Evolutionary conservation across 2,329 filamentous ascomycete genomes (phyloP), one percentile per base, ranked within the genome.

Genomic region (Cyphellophora europaea): DNA sequence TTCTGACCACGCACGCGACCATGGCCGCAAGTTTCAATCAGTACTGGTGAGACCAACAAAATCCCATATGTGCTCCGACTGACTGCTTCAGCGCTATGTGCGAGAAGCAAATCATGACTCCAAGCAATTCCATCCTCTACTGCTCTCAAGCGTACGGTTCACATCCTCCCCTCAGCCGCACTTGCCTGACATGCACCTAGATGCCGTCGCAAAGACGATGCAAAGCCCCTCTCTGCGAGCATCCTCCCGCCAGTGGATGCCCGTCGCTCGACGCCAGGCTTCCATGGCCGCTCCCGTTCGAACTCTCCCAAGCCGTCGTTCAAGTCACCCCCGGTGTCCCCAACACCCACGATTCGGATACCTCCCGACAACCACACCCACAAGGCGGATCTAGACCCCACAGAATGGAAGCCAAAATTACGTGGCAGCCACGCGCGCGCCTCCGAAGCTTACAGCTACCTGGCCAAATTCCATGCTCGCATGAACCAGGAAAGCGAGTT

Each of bases 51-150:
- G 59, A 53, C 18, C 28, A n/a, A n/a, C n/a, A n/a, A n/a, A n/a
- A n/a, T 31, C 33, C 29, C n/a, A 25, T n/a, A 25, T n/a, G 33
- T 36, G 37, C 43, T 45, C 48, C 49, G 35, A 49, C 36, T 49
- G 37, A 37, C 39, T 31, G 37, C 35, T 31, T 19, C 50, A 79
- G 74, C 57, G 69, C 74, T 43, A 76, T 70, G 51, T 79, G 75
- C 55, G 75, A 79, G 54, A 76, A 69, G 54, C 74, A 79, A 58
- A 79, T 79, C 49, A 67, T 73, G 35, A 66, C 70, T 19, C 75
- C 75, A 11, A 69, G 69, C 53, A 72, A 72, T 50, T 66, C 65
- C 11, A 64, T 77, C 27, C 61, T 79, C 29, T 79, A 79, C 53
- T 79, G 75, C 59, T 78, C 73, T 33, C 72, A 78, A 62, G 69